phyloP scores from a whole-genome alignment of 352 stramenopile genomes.

The Pythium insidiosum region DNA sequence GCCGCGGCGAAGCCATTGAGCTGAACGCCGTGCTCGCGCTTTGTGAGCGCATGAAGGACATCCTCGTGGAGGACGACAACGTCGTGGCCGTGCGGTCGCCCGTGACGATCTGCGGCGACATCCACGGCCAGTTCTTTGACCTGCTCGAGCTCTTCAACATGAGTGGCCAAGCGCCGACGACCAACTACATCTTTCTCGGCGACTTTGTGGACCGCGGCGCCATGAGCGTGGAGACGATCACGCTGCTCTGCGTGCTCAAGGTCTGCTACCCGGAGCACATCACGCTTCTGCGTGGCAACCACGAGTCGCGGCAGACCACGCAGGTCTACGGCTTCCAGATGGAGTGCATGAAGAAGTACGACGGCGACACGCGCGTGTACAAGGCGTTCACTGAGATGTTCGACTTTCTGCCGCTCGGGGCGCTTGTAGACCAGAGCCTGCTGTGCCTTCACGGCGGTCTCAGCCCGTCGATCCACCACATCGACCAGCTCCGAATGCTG shows the following conservation, averaged over 20 bases:
- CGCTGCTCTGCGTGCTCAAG: slow-evolving; percentile 80
- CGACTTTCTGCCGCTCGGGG: slow-evolving; percentile 83
- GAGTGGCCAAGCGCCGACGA: slow-evolving; percentile 78
- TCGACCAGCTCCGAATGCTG: slow-evolving; percentile 79
- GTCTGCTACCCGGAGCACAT: slow-evolving; percentile 85
- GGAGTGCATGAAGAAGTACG: slow-evolving; percentile 63
- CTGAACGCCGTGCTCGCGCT: slow-evolving; percentile 84
- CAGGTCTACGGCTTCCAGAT: slow-evolving; percentile 68
- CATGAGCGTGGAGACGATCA: slow-evolving; percentile 83
- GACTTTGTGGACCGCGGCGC: slow-evolving; percentile 88
- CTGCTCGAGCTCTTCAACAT: slow-evolving; percentile 86
- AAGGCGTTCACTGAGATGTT: slow-evolving; percentile 90
- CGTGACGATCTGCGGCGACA: slow-evolving; percentile 86
- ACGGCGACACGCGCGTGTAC: slow-evolving; percentile 83
- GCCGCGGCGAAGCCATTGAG: slow-evolving; percentile 78
- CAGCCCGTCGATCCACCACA: slow-evolving; percentile 81
- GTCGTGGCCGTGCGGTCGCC: slow-evolving; percentile 77
- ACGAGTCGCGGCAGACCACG: slow-evolving; percentile 56
- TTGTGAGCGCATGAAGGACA: slow-evolving; percentile 87
- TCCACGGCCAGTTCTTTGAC: slow-evolving; percentile 88
- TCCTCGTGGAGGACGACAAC: slow-evolving; percentile 78
- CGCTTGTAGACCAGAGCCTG: slow-evolving; percentile 81
- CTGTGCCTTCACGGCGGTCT: slow-evolving; percentile 88
- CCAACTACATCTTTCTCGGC: slow-evolving; percentile 89
- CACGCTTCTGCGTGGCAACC: slow-evolving; percentile 68